Conservation (phyloP, 805 yeast species). For the Candida khao-thaluensis region DNA sequence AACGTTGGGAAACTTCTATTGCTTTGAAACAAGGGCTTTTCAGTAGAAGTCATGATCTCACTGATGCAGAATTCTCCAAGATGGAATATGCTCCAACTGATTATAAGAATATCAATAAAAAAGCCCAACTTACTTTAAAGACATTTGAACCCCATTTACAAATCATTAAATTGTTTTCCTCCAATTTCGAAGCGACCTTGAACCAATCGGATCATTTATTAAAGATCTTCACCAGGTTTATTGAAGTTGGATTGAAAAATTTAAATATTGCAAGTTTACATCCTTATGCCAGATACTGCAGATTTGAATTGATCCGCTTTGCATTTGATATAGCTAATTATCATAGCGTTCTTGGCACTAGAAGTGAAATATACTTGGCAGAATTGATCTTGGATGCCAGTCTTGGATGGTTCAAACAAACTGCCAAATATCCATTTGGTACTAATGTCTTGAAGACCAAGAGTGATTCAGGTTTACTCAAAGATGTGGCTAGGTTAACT, state of each 20-base stretch:
- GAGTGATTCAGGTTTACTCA: slow-evolving; percentile 62
- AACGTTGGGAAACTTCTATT: slow-evolving; percentile 67
- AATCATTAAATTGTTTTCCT: slow-evolving; percentile 64
- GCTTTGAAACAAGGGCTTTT: slow-evolving; percentile 62
- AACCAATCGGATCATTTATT: slow-evolving; percentile 69
- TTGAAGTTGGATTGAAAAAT: slow-evolving; percentile 53
- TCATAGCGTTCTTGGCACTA: slow-evolving; percentile 51
- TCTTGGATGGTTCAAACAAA: slow-evolving; percentile 72
- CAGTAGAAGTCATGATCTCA: slow-evolving; percentile 52
- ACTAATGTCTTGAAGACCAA: slow-evolving; percentile 70
- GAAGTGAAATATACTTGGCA: slow-evolving; percentile 45
- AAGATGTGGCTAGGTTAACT: slow-evolving; percentile 45
- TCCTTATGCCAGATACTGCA: slow-evolving; percentile 71
- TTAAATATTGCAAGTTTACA: slow-evolving; percentile 67
- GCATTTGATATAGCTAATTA: slow-evolving; percentile 62
- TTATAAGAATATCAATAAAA: slow-evolving; percentile 53
- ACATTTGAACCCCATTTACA: slow-evolving; percentile 65
- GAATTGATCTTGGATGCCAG: slow-evolving; percentile 61
- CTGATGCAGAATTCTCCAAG: slow-evolving; percentile 57
- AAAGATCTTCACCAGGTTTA: slow-evolving; percentile 63
- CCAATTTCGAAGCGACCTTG: slow-evolving; percentile 77
- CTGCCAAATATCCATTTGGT: slow-evolving; percentile 77
- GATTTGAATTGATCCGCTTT: slow-evolving; percentile 73
- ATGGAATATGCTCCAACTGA: slow-evolving; percentile 93
- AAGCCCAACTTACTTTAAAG: slow-evolving; percentile 48